Percentiles rank a stretch among this genome's conserved stretches.
phyloP scores from a whole-genome alignment of 768 basidiomycete species.

The Favolaschia claudopus region DNA sequence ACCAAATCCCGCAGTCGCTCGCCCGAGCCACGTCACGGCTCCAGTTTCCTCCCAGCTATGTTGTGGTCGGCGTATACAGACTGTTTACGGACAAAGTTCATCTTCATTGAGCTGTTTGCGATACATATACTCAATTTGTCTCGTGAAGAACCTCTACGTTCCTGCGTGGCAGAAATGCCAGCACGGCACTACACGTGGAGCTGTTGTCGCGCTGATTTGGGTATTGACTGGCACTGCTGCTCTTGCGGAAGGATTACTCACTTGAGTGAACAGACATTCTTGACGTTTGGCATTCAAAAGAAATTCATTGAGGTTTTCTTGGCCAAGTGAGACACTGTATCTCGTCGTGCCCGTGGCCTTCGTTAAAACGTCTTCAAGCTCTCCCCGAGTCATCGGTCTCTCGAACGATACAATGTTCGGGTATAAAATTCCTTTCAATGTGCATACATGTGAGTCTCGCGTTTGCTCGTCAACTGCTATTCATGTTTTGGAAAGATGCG shows the following conservation, averaged over 20 bases:
- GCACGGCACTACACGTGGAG: constrained; percentile 77
- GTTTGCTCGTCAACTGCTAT: not conserved
- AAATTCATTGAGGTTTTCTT: constrained; percentile 72
- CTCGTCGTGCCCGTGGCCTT: not conserved
- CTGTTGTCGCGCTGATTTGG: constrained; percentile 74
- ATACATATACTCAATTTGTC: not conserved
- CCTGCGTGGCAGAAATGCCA: constrained; percentile 89
- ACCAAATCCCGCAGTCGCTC: constrained; percentile 55
- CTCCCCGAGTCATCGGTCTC: constrained; percentile 68
- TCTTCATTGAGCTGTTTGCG: not conserved
- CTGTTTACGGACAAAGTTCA: constrained; percentile 71
- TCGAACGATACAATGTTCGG: constrained; percentile 73
- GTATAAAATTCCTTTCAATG: constrained; percentile 66
- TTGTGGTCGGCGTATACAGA: constrained; percentile 84
- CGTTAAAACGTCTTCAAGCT: constrained; percentile 44
- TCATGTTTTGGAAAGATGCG: constrained; percentile 59
- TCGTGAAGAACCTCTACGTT: constrained; percentile 50
- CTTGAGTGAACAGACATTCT: constrained; percentile 53
- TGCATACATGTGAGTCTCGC: constrained; percentile 70
- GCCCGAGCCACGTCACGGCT: constrained; percentile 66
- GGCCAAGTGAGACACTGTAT: constrained; percentile 54
- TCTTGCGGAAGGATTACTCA: not conserved
- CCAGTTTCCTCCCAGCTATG: constrained; percentile 83
- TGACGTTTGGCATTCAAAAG: constrained; percentile 77
- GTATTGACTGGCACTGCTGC: constrained; percentile 47